phyloP scores from a whole-genome alignment of 2,329 filamentous ascomycete species.

The Esteya vermicola region DNA sequence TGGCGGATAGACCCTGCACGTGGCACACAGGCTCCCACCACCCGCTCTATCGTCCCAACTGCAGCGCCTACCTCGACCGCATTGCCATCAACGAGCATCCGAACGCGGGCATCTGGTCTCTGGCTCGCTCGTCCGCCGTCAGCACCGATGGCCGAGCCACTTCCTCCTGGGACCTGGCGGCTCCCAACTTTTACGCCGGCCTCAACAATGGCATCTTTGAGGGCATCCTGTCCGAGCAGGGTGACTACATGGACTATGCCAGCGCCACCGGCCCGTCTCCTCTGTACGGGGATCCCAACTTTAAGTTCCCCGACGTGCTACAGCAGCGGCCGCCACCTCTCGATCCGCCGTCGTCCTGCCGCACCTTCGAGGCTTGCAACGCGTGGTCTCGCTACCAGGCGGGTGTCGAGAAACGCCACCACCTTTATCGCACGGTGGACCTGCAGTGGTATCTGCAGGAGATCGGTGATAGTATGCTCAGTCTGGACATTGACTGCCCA shows the following conservation, averaged over 20 bases:
- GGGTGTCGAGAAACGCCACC: conserved; percentile 2
- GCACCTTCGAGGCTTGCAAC: background rate
- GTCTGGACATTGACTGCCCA: conserved; percentile 5
- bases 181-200: conserved; percentile 32
- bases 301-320: conserved; percentile 6
- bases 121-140: conserved; percentile 32
- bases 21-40: conserved; percentile 31
- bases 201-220: conserved; percentile 33
- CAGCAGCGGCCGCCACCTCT: conserved; percentile 2
- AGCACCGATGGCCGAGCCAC: conserved; percentile 3
- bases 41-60: conserved; percentile 34
- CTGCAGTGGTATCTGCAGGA: conserved; percentile 13
- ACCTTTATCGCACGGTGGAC: conserved; percentile 9
- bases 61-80: conserved; percentile 28
- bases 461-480: conserved; percentile 14
- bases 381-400: background rate
- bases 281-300: conserved; percentile 3
- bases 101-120: conserved; percentile 24
- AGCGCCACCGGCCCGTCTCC: background rate
- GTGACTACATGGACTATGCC: background rate
- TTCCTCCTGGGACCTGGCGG: conserved; percentile 26
- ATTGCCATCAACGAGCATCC: conserved; percentile 10
- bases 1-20: conserved; percentile 21
- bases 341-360: background rate
- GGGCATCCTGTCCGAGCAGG: conserved; percentile 15